Base-by-base conservation (phyloP, 2,329 filamentous ascomycete species). In the Microthyrium microscopicum region DNA sequence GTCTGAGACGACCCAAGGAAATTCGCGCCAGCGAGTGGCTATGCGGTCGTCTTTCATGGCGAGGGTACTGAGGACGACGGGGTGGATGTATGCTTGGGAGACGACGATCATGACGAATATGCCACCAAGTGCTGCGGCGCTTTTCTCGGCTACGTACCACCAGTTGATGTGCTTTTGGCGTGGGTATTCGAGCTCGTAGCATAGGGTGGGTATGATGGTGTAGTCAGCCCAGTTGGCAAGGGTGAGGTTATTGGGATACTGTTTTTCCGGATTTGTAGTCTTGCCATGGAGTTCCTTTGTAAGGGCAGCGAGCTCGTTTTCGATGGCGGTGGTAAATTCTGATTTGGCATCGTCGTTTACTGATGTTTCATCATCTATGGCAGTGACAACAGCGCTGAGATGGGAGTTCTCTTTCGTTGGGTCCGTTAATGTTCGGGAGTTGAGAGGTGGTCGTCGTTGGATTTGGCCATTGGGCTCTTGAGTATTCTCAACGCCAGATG, bases 161-260 rank as follows among this genome's bases (percentile, higher is more conserved):
- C 77, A 83, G 52, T 78, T 73, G 41, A 81, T 77, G 4, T 52
- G 60, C 13, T 79, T 68, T 27, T 68, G 64, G n/a, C 77, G 67
- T 2, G 80, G 79, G 45, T 85, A 85, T 44, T 80, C 73, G 28
- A 80, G 64, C 49, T 87, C 80, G 50, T 85, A 87, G 11, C 84
- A 76, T 4, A 84, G 57, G 1, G 79, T 85, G 3, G 80, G 80
- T 7, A 85, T 60, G 27, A 73, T 67, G 31, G 79, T 73, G 62
- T 77, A 87, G 47, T 81, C 76, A 46, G 72, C 70, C 42, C 78
- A 73, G 46, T 79, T 74, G 31, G 46, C 39, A 8, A 73, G 43
- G 0, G 68, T 79, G 24, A 85, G 58, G 46, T 84, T 85, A 31
- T 66, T 59, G 0, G 79, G 79, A 46, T 85, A 85, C 51, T 63